These are phyloP conservation scores for Ormosia semicastrata DNA, from an alignment of 306 rosid genomes.

Conservation along the genomic window DNA sequence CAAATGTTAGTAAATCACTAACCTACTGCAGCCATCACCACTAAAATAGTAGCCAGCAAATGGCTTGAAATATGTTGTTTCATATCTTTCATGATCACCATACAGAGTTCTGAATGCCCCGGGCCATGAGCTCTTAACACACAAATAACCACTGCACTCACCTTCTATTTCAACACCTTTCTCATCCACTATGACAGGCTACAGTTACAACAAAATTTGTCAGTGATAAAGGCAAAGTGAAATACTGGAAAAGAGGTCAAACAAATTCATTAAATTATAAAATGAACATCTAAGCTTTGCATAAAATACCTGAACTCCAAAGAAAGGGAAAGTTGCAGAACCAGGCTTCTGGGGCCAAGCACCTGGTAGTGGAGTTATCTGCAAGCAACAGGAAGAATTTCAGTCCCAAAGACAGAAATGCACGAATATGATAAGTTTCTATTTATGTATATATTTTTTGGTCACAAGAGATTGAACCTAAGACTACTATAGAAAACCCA, in stretches of 20 bases:
- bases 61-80: conserved; percentile 95
- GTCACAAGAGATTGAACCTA: background rate
- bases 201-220: conserved; percentile 27
- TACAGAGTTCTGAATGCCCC: conserved; percentile 97
- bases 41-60: conserved; percentile 93
- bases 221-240: conserved; percentile 16
- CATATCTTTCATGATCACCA: conserved; percentile 97
- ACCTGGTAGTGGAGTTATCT: conserved; percentile 97
- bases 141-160: conserved; percentile 91
- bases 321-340: conserved; percentile 97
- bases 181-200: conserved; percentile 95
- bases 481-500: background rate
- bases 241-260: background rate
- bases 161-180: conserved; percentile 93
- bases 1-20: conserved; percentile 23
- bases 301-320: conserved; percentile 84
- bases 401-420: conserved; percentile 1
- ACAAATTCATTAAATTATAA: conserved; percentile 9
- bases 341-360: conserved; percentile 99
- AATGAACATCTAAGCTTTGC: conserved; percentile 3
- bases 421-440: background rate
- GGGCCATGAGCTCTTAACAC: conserved; percentile 91
- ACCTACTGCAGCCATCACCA: conserved; percentile 98
- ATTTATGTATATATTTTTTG: background rate
- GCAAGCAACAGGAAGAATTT: conserved; percentile 32